Evolutionary conservation across 2,329 filamentous ascomycete species (phyloP).

Genomic region (Verticillium nubilum): DNA sequence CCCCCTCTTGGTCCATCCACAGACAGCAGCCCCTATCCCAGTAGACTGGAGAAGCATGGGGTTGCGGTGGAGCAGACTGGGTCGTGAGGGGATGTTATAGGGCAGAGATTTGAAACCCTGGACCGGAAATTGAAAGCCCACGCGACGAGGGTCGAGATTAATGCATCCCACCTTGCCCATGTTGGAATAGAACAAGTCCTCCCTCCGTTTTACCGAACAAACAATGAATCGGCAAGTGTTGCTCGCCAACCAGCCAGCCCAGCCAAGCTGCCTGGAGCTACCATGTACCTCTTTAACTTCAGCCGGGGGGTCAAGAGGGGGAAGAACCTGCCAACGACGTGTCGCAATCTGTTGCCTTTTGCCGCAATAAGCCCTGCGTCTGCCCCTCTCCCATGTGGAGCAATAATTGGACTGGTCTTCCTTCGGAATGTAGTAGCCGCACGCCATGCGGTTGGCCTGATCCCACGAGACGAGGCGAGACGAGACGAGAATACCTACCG

Average conservation of each 20-base stretch:
- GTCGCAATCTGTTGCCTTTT: not conserved
- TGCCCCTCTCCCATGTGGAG: not conserved
- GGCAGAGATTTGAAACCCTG: not conserved
- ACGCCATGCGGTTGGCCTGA: not conserved
- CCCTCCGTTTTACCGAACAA: not conserved
- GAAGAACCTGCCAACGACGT: not conserved
- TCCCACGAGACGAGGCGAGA: not conserved
- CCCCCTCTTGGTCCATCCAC: not conserved
- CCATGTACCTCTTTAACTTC: not conserved
- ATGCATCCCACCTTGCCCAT: not conserved
- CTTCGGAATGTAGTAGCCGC: not conserved
- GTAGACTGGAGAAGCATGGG: not conserved
- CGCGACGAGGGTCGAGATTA: not conserved
- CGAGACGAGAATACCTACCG: not conserved
- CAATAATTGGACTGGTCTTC: not conserved
- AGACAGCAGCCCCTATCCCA: not conserved
- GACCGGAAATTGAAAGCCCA: not conserved
- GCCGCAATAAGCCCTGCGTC: not conserved
- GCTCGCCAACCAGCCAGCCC: not conserved
- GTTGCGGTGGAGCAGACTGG: not conserved
- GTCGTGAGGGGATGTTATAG: not conserved
- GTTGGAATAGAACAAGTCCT: not conserved
- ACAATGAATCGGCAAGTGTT: not conserved
- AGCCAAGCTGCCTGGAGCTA: not conserved
- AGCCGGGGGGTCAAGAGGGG: not conserved